phyloP scores from a whole-genome alignment of 2,329 filamentous ascomycete species.

The Ophiostoma quercus region DNA sequence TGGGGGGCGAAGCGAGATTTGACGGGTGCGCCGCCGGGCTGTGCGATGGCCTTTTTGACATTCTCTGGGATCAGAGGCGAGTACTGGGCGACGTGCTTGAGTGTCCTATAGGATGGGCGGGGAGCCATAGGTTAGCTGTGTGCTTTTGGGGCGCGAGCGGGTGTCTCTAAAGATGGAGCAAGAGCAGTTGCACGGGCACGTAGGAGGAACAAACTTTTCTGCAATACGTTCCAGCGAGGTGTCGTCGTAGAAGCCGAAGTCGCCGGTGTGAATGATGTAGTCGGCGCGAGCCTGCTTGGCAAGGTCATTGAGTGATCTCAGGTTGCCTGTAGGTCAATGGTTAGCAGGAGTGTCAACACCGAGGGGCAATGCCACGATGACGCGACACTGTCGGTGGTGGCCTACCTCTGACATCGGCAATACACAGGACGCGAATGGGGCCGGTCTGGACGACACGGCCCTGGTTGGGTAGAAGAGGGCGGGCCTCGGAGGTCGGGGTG shows the following conservation, averaged over 20 bases:
- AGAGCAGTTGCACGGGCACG: not conserved
- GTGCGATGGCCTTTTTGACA: constrained; percentile 61
- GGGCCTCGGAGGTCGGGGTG: constrained; percentile 53
- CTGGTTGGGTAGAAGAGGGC: constrained; percentile 62
- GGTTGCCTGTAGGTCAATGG: constrained; percentile 61
- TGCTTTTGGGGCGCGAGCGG: too few species aligned
- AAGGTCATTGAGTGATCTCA: constrained; percentile 91
- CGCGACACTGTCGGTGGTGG: not conserved
- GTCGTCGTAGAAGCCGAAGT: constrained; percentile 98
- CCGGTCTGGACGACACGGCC: constrained; percentile 61
- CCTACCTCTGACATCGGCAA: constrained; percentile 67
- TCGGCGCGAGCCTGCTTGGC: constrained; percentile 91
- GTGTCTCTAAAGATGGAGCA: not conserved
- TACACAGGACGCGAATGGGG: constrained; percentile 62
- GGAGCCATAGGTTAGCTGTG: not conserved
- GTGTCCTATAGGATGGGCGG: constrained; percentile 56
- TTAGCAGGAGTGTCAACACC: constrained; percentile 23
- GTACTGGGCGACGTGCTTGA: constrained; percentile 98
- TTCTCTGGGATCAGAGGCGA: constrained; percentile 84
- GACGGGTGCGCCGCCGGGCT: constrained; percentile 63
- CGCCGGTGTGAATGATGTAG: constrained; percentile 97
- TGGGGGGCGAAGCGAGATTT: constrained; percentile 77
- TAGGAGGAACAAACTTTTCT: constrained; percentile 70
- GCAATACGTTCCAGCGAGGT: constrained; percentile 94
- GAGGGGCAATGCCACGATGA: too few species aligned